These are phyloP conservation scores for Capsicum rhomboideum DNA, from an alignment of 257 asterid species.

Conservation along the genomic window DNA sequence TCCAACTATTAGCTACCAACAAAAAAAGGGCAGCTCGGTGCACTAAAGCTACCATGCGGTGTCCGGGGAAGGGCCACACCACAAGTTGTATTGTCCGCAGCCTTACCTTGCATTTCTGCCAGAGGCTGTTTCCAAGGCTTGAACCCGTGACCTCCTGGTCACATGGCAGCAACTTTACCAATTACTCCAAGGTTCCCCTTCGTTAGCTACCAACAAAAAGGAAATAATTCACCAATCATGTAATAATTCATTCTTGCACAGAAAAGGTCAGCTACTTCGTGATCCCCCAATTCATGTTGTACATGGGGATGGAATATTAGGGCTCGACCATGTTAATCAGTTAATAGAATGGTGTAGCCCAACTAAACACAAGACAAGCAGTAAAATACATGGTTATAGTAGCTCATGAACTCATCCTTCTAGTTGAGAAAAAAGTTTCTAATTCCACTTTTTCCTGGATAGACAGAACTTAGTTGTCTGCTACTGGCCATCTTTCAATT, in stretches of 20 bases:
- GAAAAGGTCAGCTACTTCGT: neutral
- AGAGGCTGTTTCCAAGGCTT: too few species aligned
- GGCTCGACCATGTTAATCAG: neutral
- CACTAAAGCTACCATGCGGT: too few species aligned
- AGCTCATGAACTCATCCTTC: neutral
- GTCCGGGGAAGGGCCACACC: too few species aligned
- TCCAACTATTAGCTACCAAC: neutral
- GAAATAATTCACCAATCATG: neutral
- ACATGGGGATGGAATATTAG: neutral
- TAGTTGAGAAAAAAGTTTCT: neutral
- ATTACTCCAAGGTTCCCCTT: too few species aligned
- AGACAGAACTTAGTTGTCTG: neutral
- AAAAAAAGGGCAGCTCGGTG: too few species aligned
- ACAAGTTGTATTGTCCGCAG: too few species aligned
- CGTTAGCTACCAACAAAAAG: neutral
- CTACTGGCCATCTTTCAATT: neutral
- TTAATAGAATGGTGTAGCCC: neutral
- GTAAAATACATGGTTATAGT: neutral
- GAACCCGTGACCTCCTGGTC: too few species aligned
- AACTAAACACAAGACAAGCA: neutral
- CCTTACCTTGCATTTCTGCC: too few species aligned
- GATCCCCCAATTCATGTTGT: neutral
- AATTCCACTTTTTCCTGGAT: neutral
- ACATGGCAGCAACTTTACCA: too few species aligned
- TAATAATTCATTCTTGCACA: neutral